These are phyloP conservation scores for Candida sanyaensis DNA, from an alignment of 1,139 yeast genomes.

Conservation along the genomic window DNA sequence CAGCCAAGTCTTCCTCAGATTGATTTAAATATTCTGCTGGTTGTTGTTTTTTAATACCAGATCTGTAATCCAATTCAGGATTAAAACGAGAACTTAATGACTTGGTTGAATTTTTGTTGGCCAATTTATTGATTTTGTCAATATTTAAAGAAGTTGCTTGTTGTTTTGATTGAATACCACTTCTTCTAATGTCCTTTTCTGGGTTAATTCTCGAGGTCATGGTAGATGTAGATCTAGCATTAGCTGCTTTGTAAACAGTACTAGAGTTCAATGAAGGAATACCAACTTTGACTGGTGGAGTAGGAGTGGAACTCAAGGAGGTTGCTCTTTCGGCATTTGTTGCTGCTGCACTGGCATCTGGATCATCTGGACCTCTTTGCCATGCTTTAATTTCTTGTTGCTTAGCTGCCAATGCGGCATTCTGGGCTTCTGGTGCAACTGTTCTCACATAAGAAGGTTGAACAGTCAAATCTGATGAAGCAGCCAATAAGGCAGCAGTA, in stretches of 20 bases:
- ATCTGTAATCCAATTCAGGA: constrained; percentile 46
- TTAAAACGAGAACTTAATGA: constrained; percentile 45
- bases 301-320: constrained; percentile 12
- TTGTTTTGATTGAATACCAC: constrained; percentile 42
- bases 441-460: constrained; percentile 63
- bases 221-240: constrained; percentile 41
- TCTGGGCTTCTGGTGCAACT: constrained; percentile 65
- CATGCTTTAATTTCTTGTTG: constrained; percentile 41
- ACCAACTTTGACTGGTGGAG: constrained; percentile 30
- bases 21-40: constrained; percentile 30
- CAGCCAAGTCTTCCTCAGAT: constrained; percentile 37
- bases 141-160: constrained; percentile 34
- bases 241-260: constrained; percentile 44
- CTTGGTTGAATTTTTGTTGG: constrained; percentile 44
- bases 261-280: constrained; percentile 38
- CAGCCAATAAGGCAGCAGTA: constrained; percentile 75
- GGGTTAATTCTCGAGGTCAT: constrained; percentile 55
- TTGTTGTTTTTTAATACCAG: constrained; percentile 32
- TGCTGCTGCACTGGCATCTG: constrained; percentile 40
- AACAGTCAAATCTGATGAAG: constrained; percentile 62
- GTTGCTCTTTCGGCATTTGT: constrained; percentile 20
- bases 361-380: constrained; percentile 49
- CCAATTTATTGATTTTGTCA: constrained; percentile 42
- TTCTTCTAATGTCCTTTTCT: constrained; percentile 38
- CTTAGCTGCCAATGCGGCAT: constrained; percentile 63